These are phyloP conservation scores for Magnaporthales sp. DNA, from an alignment of 2,329 filamentous ascomycete species.

Conservation along the genomic window DNA sequence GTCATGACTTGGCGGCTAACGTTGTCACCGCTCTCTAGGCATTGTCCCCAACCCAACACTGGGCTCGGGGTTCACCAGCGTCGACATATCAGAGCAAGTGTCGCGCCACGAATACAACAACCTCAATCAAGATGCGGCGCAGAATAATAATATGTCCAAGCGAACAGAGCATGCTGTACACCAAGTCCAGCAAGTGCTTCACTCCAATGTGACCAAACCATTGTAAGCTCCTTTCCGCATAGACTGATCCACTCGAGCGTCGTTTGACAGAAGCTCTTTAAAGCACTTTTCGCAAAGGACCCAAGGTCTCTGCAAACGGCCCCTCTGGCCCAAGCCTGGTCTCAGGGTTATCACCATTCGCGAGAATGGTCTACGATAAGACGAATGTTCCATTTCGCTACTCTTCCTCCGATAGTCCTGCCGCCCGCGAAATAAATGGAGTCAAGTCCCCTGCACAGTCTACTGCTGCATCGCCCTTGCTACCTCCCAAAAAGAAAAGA, in stretches of 20 bases:
- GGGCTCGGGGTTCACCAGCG: constrained; percentile 44
- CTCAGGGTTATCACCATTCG: constrained; percentile 40
- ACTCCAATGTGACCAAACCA: constrained; percentile 59
- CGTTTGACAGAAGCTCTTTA: not conserved
- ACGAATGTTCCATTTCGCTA: constrained; percentile 30
- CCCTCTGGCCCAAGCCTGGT: constrained; percentile 22
- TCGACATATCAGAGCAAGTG: constrained; percentile 42
- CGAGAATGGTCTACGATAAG: constrained; percentile 37
- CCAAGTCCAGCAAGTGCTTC: constrained; percentile 67
- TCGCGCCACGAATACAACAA: constrained; percentile 49
- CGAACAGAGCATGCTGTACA: constrained; percentile 63
- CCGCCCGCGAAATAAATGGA: constrained; percentile 7
- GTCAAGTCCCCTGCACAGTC: not conserved
- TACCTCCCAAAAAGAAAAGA: constrained; percentile 18
- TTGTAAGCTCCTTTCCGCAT: constrained; percentile 36
- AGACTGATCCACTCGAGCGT: not conserved
- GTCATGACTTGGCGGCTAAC: not conserved
- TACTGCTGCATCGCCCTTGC: not conserved
- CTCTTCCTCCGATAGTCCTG: constrained; percentile 26
- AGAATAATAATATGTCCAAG: constrained; percentile 42
- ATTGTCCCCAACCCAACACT: constrained; percentile 58
- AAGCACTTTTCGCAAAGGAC: constrained; percentile 4
- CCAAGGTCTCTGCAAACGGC: constrained; percentile 14
- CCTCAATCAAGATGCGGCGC: constrained; percentile 62
- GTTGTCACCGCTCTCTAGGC: constrained; percentile 31